Base-by-base conservation (phyloP, 306 rosid species). In the Cucurbita pepo region DNA sequence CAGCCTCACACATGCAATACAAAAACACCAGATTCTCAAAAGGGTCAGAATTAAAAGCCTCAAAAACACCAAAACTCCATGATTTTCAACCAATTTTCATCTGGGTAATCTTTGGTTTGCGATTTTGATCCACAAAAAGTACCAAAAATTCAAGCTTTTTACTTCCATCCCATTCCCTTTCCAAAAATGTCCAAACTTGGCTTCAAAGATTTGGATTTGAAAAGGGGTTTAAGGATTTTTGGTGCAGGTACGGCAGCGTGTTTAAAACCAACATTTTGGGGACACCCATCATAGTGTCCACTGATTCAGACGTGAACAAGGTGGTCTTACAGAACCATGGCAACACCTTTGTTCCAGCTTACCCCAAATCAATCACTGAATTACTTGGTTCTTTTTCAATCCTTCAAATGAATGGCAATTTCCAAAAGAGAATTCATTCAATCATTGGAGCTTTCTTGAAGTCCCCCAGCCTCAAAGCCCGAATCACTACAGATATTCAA, bases 281-380 rank as follows among this genome's bases (percentile, higher is more conserved):
- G 75, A 94, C 84, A 58, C 86, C 83, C 11, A 86, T 94, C 75
- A 88, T 94, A 78, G 84, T 89, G 40, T 94, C 98, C 0, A 91
- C 97, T 3, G 96, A 94, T 51, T 79, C 95, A 2, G 97, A 94
- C 1, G 95, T 89, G 74, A 94, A 94, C 82, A 94, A 85, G 69
- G 84, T 83, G 71, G 71, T 94, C 47, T 51, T 94, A 25, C 92
- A 85, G 47, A 94, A 94, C 81, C 95, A 89, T 21, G 97, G 88
- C 7, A 86, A 81, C 82, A 83, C 47, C 0, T 94, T 91, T 50
- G 64, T 86, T 12, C 99, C 99, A 14, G 99, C 99, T 37, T 94
- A 94, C 81, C 99, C 99, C 8, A 94, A 91, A 86, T 89, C 99
- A 8, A 78, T 94, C 3, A 82, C 79, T 44, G 99, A 94, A 65